Evolutionary conservation across 805 yeast genomes (phyloP).

Genomic region (Starmerella bacillaris): DNA sequence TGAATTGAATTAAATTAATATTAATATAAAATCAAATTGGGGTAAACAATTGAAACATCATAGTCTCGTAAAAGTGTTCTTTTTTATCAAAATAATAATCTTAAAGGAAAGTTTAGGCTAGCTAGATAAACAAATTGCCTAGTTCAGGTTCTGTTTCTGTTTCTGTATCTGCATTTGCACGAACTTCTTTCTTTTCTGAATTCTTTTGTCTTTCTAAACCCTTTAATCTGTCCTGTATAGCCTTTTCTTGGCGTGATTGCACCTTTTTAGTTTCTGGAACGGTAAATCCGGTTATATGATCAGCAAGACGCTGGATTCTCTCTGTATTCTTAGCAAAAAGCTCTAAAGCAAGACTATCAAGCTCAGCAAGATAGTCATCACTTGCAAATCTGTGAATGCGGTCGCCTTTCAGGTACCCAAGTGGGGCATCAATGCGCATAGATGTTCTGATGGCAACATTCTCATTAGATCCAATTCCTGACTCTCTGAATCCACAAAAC

Average conservation of each 20-base stretch:
- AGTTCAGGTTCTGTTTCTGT: too few species aligned
- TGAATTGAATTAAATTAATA: too few species aligned
- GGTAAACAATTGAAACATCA: too few species aligned
- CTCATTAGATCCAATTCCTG: slow-evolving; percentile 66
- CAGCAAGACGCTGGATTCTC: slow-evolving; percentile 33
- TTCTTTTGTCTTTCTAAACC: slow-evolving; percentile 4
- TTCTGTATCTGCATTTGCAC: too few species aligned
- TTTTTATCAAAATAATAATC: too few species aligned
- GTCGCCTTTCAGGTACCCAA: slow-evolving; percentile 34
- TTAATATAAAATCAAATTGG: too few species aligned
- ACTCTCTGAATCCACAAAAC: slow-evolving; percentile 73
- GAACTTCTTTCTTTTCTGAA: too few species aligned
- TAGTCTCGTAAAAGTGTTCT: too few species aligned
- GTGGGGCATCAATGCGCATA: slow-evolving; percentile 57
- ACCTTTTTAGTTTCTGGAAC: not conserved
- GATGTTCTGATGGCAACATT: slow-evolving; percentile 63
- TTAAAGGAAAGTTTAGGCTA: too few species aligned
- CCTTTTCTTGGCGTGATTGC: slow-evolving; percentile 28
- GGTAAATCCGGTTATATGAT: slow-evolving; percentile 1
- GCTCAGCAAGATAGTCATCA: slow-evolving; percentile 32
- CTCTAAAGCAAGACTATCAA: slow-evolving; percentile 39
- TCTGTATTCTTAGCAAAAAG: slow-evolving; percentile 48
- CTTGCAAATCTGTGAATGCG: slow-evolving; percentile 31
- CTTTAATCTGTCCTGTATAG: slow-evolving; percentile 5
- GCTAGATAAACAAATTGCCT: too few species aligned